Evolutionary conservation across 1,284 basidiomycete genomes (phyloP).

Genomic region (Malassezia nana): DNA sequence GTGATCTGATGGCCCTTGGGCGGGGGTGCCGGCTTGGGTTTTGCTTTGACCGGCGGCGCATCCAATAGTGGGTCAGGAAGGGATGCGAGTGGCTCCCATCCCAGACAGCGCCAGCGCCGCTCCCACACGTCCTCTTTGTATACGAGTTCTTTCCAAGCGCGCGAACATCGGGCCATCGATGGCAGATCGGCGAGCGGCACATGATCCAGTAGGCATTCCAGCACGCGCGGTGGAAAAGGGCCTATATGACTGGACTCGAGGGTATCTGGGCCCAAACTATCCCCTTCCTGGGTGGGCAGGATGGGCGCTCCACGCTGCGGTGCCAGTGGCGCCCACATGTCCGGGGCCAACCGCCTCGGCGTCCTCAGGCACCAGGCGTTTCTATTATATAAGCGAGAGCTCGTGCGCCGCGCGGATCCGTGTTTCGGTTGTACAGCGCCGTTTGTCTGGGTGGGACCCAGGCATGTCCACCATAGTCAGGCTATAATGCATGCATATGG

Average conservation of each 20-base stretch:
- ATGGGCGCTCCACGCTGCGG: conserved; percentile 1
- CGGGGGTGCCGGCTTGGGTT: not conserved
- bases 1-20: not conserved
- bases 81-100: not conserved
- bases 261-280: not conserved
- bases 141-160: not conserved
- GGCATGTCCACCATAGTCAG: not conserved
- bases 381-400: not conserved
- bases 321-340: conserved; percentile 11
- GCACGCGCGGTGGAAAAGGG: not conserved
- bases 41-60: not conserved
- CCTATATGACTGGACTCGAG: not conserved
- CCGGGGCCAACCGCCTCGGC: not conserved
- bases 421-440: not conserved
- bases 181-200: conserved; percentile 9
- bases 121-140: conserved; percentile 13
- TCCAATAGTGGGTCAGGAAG: conserved; percentile 8
- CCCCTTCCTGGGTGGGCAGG: not conserved
- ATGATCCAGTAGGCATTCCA: conserved; percentile 2
- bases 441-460: not conserved
- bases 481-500: not conserved
- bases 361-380: not conserved
- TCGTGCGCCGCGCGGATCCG: not conserved
- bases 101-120: conserved; percentile 1
- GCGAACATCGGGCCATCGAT: not conserved